Percentiles rank a stretch among this genome's conserved stretches.
phyloP scores from a whole-genome alignment of 2,329 filamentous ascomycete genomes.

The Diaporthe ampelina region DNA sequence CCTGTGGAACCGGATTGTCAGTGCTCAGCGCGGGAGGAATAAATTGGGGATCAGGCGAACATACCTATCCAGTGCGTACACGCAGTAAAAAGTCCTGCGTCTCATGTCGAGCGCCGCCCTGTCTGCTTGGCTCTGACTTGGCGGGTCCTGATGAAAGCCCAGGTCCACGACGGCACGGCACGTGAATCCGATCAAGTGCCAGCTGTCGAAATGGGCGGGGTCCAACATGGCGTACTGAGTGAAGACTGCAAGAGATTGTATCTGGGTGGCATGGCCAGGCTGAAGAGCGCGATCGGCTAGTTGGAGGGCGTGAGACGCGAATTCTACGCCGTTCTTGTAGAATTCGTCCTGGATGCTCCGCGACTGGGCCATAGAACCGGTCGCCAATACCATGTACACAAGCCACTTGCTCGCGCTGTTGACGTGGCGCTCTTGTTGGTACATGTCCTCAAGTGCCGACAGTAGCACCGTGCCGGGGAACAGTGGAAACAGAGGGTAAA shows the following conservation, averaged over 20 bases:
- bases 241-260: slow-evolving; percentile 88
- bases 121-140: slow-evolving; percentile 76
- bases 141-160: slow-evolving; percentile 93
- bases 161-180: slow-evolving; percentile 89
- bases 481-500: slow-evolving; percentile 85
- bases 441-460: slow-evolving; percentile 84
- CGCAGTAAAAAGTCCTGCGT: slow-evolving; percentile 88
- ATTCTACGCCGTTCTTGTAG: slow-evolving; percentile 69
- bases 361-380: slow-evolving; percentile 82
- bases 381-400: slow-evolving; percentile 90
- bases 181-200: slow-evolving; percentile 93
- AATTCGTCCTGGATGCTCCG: slow-evolving; percentile 76
- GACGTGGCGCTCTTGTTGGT: slow-evolving; percentile 76
- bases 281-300: slow-evolving; percentile 87
- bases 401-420: slow-evolving; percentile 84
- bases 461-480: slow-evolving; percentile 86
- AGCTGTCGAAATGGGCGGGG: slow-evolving; percentile 91
- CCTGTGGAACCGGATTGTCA: slow-evolving; percentile 57
- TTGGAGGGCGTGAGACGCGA: slow-evolving; percentile 75
- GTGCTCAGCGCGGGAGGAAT: slow-evolving; percentile 43
- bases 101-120: slow-evolving; percentile 81
- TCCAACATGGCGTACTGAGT: slow-evolving; percentile 93
- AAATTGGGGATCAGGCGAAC: slow-evolving; percentile 43
- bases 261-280: slow-evolving; percentile 86
- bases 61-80: slow-evolving; percentile 89